Percentiles rank a stretch among this genome's conserved stretches.
Conservation (phyloP, 257 asterid genomes). For the Jaltomata sinuosa region DNA sequence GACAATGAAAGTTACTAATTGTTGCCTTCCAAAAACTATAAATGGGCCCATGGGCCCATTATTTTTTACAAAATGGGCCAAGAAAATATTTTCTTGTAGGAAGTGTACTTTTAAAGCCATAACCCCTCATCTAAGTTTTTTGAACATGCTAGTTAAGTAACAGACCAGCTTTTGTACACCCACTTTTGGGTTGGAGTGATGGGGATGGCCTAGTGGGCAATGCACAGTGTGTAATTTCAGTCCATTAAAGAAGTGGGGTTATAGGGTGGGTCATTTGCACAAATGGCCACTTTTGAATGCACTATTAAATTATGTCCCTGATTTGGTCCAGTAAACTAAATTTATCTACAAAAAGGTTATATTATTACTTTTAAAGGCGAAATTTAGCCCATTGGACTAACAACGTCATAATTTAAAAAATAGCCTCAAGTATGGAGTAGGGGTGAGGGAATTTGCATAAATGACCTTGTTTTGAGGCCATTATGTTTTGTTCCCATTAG, state of each 20-base stretch:
- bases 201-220: slow-evolving; percentile 20
- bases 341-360: background rate
- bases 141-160: background rate
- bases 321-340: background rate
- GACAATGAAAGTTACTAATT: slow-evolving; percentile 21
- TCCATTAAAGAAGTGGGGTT: slow-evolving; percentile 10
- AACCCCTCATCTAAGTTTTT: slow-evolving; percentile 2
- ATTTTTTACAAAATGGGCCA: background rate
- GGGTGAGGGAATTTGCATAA: background rate
- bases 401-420: background rate
- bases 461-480: background rate
- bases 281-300: background rate
- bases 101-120: slow-evolving; percentile 12
- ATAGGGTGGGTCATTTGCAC: background rate
- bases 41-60: background rate
- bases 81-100: background rate
- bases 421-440: background rate
- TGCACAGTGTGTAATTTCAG: background rate
- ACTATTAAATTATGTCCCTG: background rate
- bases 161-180: background rate
- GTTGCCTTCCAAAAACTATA: slow-evolving; percentile 1
- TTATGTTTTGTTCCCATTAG: background rate
- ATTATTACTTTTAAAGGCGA: background rate
- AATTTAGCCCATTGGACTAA: background rate
- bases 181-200: slow-evolving; percentile 21